Evolutionary conservation across 108 stramenopile species (phyloP).

Genomic region (Cyclotella atomus): DNA sequence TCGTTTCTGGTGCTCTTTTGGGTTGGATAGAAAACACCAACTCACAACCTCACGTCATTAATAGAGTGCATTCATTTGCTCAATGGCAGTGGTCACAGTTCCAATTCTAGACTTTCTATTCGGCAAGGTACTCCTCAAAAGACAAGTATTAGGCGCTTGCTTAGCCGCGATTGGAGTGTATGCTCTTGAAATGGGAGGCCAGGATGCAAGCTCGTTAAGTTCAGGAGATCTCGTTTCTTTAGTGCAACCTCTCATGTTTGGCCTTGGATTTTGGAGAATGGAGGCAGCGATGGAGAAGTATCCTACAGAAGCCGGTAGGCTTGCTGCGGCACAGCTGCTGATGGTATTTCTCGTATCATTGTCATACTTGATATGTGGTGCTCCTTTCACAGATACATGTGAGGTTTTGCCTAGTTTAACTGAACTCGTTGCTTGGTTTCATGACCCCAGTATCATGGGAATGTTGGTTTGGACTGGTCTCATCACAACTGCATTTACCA

Average conservation of each 20-base stretch:
- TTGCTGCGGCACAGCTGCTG: conserved; percentile 86
- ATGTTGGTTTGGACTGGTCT: conserved; percentile 89
- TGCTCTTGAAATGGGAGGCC: conserved; percentile 74
- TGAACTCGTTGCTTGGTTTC: conserved; percentile 50
- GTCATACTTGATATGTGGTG: conserved; percentile 42
- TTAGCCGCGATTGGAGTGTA: conserved; percentile 88
- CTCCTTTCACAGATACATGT: conserved; percentile 23
- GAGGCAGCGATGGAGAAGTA: conserved; percentile 66
- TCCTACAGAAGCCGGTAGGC: conserved; percentile 68
- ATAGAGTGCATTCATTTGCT: conserved; percentile 89
- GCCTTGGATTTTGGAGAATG: conserved; percentile 87
- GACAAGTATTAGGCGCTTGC: conserved; percentile 60
- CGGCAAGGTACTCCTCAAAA: conserved; percentile 55
- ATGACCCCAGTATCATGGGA: conserved; percentile 58
- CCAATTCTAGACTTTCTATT: conserved; percentile 82
- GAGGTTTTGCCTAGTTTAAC: conserved; percentile 25
- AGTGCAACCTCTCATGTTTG: conserved; percentile 87
- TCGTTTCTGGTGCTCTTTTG: background rate
- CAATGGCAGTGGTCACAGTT: conserved; percentile 90
- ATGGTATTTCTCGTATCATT: conserved; percentile 71
- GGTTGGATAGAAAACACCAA: background rate
- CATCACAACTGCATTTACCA: conserved; percentile 88
- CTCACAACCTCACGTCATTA: background rate
- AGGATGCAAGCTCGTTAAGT: conserved; percentile 20
- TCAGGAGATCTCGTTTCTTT: conserved; percentile 72